phyloP scores from a whole-genome alignment of 257 asterid genomes.

The Solanum phureja region DNA sequence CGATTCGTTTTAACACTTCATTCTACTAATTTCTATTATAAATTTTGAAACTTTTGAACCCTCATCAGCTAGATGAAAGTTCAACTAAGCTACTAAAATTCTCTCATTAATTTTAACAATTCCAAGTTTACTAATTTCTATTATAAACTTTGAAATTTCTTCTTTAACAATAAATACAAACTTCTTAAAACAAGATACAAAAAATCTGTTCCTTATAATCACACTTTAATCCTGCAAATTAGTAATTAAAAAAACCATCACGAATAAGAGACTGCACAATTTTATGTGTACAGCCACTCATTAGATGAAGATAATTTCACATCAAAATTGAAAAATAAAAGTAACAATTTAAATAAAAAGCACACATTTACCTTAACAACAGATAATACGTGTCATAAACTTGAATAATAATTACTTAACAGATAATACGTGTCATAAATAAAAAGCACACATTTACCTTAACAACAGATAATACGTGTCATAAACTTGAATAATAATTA shows the following conservation, averaged over 20 bases:
- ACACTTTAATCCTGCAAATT: not conserved
- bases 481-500: not conserved
- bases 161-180: too few relatives aligned
- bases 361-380: not conserved
- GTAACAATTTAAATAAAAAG: not conserved
- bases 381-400: not conserved
- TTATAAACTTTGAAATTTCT: too few relatives aligned
- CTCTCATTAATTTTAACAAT: too few relatives aligned
- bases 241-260: not conserved
- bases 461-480: not conserved
- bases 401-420: not conserved
- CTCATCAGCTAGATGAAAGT: too few relatives aligned
- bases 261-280: not conserved
- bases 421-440: not conserved
- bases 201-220: not conserved
- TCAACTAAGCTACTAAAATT: not conserved
- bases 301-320: not conserved
- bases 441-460: not conserved
- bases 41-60: too few relatives aligned
- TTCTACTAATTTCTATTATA: too few relatives aligned
- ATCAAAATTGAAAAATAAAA: not conserved
- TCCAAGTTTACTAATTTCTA: not conserved
- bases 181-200: not conserved
- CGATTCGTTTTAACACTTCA: too few relatives aligned
- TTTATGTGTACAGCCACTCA: too few relatives aligned